Percentiles rank a stretch among this genome's conserved stretches.
Conservation (phyloP, 192 early-diverging fungal species). For the Rhizoclosmatium sp. region DNA sequence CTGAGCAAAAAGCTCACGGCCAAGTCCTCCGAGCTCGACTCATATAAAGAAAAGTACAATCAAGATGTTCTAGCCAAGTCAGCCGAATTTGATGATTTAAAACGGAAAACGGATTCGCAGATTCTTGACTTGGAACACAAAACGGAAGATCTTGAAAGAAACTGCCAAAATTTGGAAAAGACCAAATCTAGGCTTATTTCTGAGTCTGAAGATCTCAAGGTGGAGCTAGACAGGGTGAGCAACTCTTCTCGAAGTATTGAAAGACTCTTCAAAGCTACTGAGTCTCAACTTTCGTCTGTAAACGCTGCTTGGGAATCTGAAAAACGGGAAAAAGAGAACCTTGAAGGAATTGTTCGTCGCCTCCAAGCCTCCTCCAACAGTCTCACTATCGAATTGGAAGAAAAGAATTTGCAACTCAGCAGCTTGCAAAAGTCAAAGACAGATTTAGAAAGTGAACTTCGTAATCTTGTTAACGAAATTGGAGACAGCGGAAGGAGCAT, state of each 20-base stretch:
- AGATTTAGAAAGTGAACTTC: slow-evolving; percentile 73
- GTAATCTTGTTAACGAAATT: slow-evolving; percentile 72
- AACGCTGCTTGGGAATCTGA: slow-evolving; percentile 67
- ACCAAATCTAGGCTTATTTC: slow-evolving; percentile 68
- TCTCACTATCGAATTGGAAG: slow-evolving; percentile 67
- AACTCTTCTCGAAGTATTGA: slow-evolving; percentile 71
- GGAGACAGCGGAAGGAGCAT: slow-evolving; percentile 79
- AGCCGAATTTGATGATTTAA: slow-evolving; percentile 64
- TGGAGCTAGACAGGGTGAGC: slow-evolving; percentile 81
- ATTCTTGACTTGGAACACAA: slow-evolving; percentile 71
- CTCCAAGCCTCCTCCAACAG: slow-evolving; percentile 65
- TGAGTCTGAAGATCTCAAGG: slow-evolving; percentile 79
- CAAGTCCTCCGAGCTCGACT: slow-evolving; percentile 70
- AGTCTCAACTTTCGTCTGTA: slow-evolving; percentile 59
- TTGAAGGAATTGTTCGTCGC: slow-evolving; percentile 67
- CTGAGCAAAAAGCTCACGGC: slow-evolving; percentile 59
- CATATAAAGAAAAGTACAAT: slow-evolving; percentile 68
- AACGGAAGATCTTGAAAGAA: slow-evolving; percentile 67
- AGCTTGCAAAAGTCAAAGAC: slow-evolving; percentile 67
- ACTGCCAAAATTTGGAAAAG: slow-evolving; percentile 71
- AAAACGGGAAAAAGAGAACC: slow-evolving; percentile 62
- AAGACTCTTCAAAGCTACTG: slow-evolving; percentile 64
- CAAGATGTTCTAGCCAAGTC: slow-evolving; percentile 63
- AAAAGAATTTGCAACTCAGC: slow-evolving; percentile 58
- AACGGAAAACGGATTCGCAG: slow-evolving; percentile 65